These are phyloP conservation scores for Aureobasidium sp. DNA, from an alignment of 2,329 filamentous ascomycete genomes.

Conservation along the genomic window DNA sequence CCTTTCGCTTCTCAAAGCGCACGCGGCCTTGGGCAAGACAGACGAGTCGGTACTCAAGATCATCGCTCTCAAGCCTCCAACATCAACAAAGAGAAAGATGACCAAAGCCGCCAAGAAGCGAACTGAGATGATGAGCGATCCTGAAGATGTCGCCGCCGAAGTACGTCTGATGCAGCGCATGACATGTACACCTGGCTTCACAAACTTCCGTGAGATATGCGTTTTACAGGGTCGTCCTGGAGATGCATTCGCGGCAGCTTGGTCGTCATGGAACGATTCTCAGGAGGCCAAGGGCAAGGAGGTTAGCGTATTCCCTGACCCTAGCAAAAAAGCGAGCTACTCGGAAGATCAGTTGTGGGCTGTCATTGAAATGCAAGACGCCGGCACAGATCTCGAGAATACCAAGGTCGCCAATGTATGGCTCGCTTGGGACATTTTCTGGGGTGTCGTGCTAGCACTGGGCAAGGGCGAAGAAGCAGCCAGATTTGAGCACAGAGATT, in stretches of 20 bases:
- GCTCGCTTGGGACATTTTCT: slow-evolving; percentile 56
- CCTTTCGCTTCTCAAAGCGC: slow-evolving; percentile 34
- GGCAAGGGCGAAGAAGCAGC: slow-evolving; percentile 55
- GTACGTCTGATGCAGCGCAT: slow-evolving; percentile 51
- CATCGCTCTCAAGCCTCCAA: slow-evolving; percentile 32
- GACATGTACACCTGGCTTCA: slow-evolving; percentile 55
- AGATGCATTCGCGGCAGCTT: slow-evolving; percentile 41
- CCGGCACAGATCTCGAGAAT: slow-evolving; percentile 50
- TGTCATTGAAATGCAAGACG: slow-evolving; percentile 60
- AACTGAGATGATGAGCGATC: slow-evolving; percentile 38
- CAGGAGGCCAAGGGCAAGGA: slow-evolving; percentile 35
- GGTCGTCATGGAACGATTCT: slow-evolving; percentile 38
- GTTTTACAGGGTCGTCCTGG: slow-evolving; percentile 53
- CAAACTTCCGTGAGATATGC: slow-evolving; percentile 52
- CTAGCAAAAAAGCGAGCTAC: slow-evolving; percentile 47
- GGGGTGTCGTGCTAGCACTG: slow-evolving; percentile 56
- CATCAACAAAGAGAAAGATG: slow-evolving; percentile 42
- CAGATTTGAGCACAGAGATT: slow-evolving; percentile 59
- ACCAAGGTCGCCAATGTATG: slow-evolving; percentile 11
- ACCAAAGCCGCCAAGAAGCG: slow-evolving; percentile 38
- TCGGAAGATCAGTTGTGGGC: slow-evolving; percentile 54
- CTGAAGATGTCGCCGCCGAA: slow-evolving; percentile 40
- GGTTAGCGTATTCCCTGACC: slow-evolving; percentile 49
- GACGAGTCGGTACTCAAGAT: slow-evolving; percentile 44
- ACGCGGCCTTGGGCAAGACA: slow-evolving; percentile 20